Evolutionary conservation across 2,329 filamentous ascomycete species (phyloP), one percentile per base, ranked within the genome.

Genomic region (Microsporum canis): DNA sequence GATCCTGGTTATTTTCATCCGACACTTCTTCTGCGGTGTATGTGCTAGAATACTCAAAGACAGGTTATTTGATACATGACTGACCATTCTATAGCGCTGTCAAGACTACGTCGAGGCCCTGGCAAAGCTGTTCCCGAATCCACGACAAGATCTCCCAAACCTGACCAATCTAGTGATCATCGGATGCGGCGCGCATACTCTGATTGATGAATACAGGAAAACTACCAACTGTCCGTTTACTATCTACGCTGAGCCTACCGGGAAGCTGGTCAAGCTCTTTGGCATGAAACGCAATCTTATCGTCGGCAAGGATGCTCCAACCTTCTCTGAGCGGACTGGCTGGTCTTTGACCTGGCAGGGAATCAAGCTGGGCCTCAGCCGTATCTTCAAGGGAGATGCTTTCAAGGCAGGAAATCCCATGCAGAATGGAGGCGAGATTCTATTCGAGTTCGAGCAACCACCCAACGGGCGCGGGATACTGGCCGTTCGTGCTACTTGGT

Each of bases 1-100:
- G 2, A 82, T 88, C 33, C 77, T 91, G 36, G 73, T 90, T 47
- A 83, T 91, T 66, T 91, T 91, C 70, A 80, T 91, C 61, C 81
- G 88, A 51, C 88, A 91, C 74, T 91, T 91, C 73, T 90, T 88
- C 78, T 91, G 88, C 70, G 87, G 87, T 39, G 87, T 89, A 79
- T 72, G 86, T 79, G 47, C 12, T 14, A 2, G 56, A 1, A 10
- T 51, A 39, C 7, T 7, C 12, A n/a, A n/a, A 8, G 45, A 39
- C 36, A 1, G 41, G 43, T 62, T 33, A 5, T 38, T 12, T 39
- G 31, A 14, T 45, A 36, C 51, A 34, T 56, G 17, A 23, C 60
- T 67, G 63, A 63, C 43, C 57, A 33, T 17, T 58, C 12, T 34
- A 6, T 65, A 89, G 85, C 88, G 86, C 71, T 91, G 88, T 74